These are phyloP conservation scores for Backusella tarrabulga DNA, from an alignment of 192 early-diverging fungal species.

Conservation along the genomic window DNA sequence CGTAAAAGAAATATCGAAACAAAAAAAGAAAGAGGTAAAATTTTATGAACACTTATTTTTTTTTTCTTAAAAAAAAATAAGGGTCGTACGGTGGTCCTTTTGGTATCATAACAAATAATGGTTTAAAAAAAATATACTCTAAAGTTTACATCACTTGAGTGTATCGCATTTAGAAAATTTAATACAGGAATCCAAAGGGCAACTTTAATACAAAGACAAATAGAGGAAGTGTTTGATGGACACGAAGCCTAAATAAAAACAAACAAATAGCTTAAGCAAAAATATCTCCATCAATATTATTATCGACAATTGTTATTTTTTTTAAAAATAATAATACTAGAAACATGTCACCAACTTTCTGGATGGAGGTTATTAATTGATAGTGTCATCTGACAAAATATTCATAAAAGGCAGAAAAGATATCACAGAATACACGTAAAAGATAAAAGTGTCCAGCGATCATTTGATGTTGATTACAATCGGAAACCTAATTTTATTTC, in stretches of 20 bases:
- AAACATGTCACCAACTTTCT: not conserved
- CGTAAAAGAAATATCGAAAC: not conserved
- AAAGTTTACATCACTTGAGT: not conserved
- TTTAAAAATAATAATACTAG: too few relatives aligned
- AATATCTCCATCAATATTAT: not conserved
- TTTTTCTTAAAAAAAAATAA: not conserved
- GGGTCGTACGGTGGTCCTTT: not conserved
- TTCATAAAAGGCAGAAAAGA: conserved; percentile 5
- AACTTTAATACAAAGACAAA: not conserved
- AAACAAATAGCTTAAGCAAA: not conserved
- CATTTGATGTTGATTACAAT: not conserved
- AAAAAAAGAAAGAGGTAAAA: not conserved
- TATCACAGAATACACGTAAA: not conserved
- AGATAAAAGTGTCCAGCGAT: not conserved
- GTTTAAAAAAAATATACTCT: not conserved
- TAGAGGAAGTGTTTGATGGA: not conserved
- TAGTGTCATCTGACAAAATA: not conserved
- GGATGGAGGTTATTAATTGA: not conserved
- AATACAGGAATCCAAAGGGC: not conserved
- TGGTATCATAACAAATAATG: not conserved
- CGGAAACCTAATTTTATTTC: not conserved
- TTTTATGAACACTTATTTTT: not conserved
- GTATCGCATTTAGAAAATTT: not conserved
- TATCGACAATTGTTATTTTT: not conserved
- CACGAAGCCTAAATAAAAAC: not conserved